phyloP scores from a whole-genome alignment of 805 yeast genomes.

The Barnettozyma sp. region DNA sequence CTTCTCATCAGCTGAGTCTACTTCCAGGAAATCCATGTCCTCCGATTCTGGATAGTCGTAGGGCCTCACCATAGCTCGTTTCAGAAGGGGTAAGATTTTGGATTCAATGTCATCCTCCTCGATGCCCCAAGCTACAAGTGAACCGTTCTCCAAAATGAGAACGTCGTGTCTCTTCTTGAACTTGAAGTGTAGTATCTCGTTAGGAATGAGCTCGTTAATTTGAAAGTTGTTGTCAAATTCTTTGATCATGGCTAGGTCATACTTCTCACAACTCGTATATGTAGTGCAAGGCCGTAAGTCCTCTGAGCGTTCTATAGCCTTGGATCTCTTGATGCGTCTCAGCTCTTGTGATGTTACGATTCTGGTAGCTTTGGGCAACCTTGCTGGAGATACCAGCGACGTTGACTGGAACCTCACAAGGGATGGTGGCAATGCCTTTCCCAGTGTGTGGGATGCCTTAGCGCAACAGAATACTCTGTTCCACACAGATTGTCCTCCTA shows the following conservation, averaged over 20 bases:
- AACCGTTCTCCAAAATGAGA: slow-evolving; percentile 67
- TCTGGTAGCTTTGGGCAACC: slow-evolving; percentile 13
- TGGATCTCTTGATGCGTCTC: slow-evolving; percentile 12
- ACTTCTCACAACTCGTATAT: slow-evolving; percentile 65
- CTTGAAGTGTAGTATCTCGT: slow-evolving; percentile 57
- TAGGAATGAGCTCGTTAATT: slow-evolving; percentile 41
- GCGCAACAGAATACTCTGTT: no score
- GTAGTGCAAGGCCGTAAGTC: slow-evolving; percentile 50
- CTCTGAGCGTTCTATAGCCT: slow-evolving; percentile 2
- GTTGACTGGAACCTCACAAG: neutral
- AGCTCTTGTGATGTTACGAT: slow-evolving; percentile 11
- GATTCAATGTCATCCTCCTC: slow-evolving; percentile 44
- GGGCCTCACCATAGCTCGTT: slow-evolving; percentile 40
- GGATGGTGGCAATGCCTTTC: no score
- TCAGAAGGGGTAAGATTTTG: slow-evolving; percentile 46
- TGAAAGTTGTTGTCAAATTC: slow-evolving; percentile 29
- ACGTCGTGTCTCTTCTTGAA: slow-evolving; percentile 44
- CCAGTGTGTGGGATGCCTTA: no score
- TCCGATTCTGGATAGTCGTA: slow-evolving; percentile 60
- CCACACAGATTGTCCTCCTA: no score
- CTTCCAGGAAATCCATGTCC: slow-evolving; percentile 66
- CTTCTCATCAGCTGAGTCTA: slow-evolving; percentile 18
- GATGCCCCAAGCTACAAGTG: slow-evolving; percentile 80
- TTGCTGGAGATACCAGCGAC: neutral
- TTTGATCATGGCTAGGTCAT: slow-evolving; percentile 45